Conservation (phyloP, 2,329 filamentous ascomycete genomes). For the Hymenoscyphus occultus region DNA sequence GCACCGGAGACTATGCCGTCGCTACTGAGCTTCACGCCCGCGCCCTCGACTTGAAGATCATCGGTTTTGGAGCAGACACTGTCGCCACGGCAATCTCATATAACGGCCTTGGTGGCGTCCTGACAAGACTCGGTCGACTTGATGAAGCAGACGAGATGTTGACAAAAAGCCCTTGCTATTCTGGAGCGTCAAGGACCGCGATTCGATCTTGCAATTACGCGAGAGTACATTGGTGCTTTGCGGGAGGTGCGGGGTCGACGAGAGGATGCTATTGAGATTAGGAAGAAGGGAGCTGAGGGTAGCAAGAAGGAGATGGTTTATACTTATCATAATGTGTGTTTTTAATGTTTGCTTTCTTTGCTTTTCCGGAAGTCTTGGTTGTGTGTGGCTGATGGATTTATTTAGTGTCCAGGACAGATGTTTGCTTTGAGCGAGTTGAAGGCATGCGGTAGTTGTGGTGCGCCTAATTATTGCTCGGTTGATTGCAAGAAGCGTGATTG, state of each 20-base stretch:
- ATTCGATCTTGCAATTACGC: background rate
- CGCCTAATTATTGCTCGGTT: constrained; percentile 3
- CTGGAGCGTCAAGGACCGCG: background rate
- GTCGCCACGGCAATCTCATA: background rate
- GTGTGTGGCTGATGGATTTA: background rate
- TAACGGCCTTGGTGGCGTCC: background rate
- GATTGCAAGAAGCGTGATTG: constrained; percentile 11
- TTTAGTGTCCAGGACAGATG: background rate
- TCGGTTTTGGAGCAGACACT: background rate
- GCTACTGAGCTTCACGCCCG: background rate
- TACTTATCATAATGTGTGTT: background rate
- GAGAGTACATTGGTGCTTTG: constrained; percentile 3
- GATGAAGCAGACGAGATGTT: constrained; percentile 9
- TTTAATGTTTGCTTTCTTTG: background rate
- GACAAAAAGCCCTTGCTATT: background rate
- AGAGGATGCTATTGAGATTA: background rate
- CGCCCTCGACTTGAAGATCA: background rate
- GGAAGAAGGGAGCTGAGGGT: background rate
- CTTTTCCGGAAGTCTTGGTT: background rate
- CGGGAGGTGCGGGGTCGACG: background rate
- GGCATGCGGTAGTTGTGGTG: constrained; percentile 3
- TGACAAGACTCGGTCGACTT: constrained; percentile 2
- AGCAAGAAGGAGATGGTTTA: background rate
- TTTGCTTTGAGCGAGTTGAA: background rate
- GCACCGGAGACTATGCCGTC: background rate